Percentiles rank a stretch among this genome's conserved stretches.
phyloP scores from a whole-genome alignment of 768 basidiomycete genomes.

The Dacryopinax primogenitus region DNA sequence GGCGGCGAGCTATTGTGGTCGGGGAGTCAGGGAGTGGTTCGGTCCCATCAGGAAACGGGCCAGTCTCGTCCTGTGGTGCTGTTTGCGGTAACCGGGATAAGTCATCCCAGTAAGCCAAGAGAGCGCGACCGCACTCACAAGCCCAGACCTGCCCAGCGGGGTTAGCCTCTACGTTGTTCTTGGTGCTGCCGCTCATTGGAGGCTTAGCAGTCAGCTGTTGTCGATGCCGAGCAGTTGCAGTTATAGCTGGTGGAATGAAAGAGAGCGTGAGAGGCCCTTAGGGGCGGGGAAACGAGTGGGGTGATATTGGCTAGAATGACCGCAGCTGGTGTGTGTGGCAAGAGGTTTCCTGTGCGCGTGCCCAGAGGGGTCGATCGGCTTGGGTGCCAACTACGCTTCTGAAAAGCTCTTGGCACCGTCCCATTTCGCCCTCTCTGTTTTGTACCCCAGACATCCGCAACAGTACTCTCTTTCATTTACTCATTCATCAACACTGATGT shows the following conservation, averaged over 20 bases:
- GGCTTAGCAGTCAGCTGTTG: not conserved
- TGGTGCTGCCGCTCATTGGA: not conserved
- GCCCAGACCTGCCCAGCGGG: not conserved
- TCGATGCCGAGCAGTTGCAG: not conserved
- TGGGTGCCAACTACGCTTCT: too few species aligned
- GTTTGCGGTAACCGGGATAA: not conserved
- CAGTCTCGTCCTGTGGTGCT: not conserved
- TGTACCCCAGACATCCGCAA: not conserved
- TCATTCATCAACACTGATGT: not conserved
- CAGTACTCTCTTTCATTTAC: not conserved
- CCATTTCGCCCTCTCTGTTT: not conserved
- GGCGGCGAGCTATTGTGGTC: not conserved
- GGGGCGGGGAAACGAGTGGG: not conserved
- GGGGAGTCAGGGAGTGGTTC: not conserved
- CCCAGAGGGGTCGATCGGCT: too few species aligned
- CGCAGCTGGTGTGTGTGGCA: not conserved
- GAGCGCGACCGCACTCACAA: slow-evolving; percentile 1
- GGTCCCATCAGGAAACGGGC: not conserved
- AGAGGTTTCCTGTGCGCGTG: too few species aligned
- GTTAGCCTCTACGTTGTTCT: not conserved
- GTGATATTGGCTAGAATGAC: not conserved
- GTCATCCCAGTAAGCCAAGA: not conserved
- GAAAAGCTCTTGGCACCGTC: not conserved
- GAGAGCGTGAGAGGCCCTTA: not conserved
- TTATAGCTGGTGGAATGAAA: not conserved